Base-by-base conservation (phyloP, 495 filamentous ascomycete genomes). In the Aspergillus incahuasiensis region DNA sequence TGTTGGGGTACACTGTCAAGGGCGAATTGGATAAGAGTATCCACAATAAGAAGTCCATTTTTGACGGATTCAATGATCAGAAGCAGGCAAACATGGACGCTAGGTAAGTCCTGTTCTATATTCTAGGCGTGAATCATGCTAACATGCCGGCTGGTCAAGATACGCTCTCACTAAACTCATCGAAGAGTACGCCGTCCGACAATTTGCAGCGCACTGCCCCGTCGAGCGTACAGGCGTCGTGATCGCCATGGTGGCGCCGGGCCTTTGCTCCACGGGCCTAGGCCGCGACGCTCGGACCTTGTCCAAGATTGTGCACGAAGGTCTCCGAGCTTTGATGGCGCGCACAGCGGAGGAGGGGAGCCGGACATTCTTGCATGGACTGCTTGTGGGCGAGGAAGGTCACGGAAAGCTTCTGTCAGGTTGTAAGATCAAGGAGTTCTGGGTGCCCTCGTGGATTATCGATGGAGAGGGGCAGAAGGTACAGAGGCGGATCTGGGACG, bases 261-360 rank as follows among this genome's bases (percentile, higher is more conserved):
- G 46, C 2, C 35, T 30, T 30, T 48, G 30, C 46, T 6, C n/a
- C n/a, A 62, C 44, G 46, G 28, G 30, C 19, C 64, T 50, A 9
- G 8, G 39, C 5, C n/a, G 18, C 11, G n/a, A 39, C 18, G 16
- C 28, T 9, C 24, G 7, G 9, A 6, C 15, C 15, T 15, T 48
- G 11, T 30, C 46, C 6, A 28, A 7, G 15, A 4, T 5, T 18
- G 46, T 12, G 1, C 3, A 5, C 25, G n/a, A n/a, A n/a, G n/a
- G n/a, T n/a, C n/a, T n/a, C n/a, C n/a, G n/a, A n/a, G 8, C 28
- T 35, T 1, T 25, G 21, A 34, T 61, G 1, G 55, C 52, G 18
- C 34, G 53, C 15, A 44, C 32, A 0, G n/a, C 63, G 0, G 79
- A 81, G 61, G 61, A 69, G n/a, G 79, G 77, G 3, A 61, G 66